Percentiles rank a stretch among this genome's conserved stretches.
Conservation (phyloP, 768 basidiomycete genomes). For the Panus rudis region DNA sequence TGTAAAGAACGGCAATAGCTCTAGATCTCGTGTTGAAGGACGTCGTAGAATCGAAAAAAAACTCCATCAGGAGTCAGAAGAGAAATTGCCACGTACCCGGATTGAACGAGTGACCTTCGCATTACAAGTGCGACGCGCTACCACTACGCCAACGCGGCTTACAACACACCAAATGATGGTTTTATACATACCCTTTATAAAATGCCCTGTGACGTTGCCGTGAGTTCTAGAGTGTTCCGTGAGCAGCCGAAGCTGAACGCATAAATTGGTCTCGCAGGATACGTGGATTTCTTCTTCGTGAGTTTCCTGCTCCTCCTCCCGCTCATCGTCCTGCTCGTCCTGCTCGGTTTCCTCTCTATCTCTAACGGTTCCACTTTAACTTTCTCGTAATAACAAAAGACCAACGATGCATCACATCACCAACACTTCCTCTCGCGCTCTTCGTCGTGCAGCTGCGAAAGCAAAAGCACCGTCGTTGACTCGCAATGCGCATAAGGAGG, state of each 20-base stretch:
- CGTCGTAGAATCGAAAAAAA: too few species aligned
- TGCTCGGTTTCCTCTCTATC: constrained; percentile 12
- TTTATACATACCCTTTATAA: too few species aligned
- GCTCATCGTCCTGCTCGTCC: constrained; percentile 4
- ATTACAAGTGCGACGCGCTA: constrained; percentile 41
- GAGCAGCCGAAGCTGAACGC: background rate
- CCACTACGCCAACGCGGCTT: constrained; percentile 32
- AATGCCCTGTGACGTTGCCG: background rate
- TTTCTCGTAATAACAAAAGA: background rate
- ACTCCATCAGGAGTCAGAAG: constrained; percentile 9
- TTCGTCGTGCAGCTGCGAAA: constrained; percentile 61
- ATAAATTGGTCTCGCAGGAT: background rate
- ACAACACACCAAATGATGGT: too few species aligned
- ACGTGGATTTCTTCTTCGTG: background rate
- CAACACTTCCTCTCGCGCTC: constrained; percentile 52
- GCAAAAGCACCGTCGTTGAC: constrained; percentile 44
- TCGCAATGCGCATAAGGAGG: constrained; percentile 89
- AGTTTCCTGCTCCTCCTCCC: too few species aligned
- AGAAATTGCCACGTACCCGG: constrained; percentile 35
- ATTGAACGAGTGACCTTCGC: constrained; percentile 42
- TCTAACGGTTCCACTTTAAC: constrained; percentile 4
- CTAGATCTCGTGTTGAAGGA: too few species aligned
- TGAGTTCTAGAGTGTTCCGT: background rate
- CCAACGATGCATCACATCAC: constrained; percentile 69
- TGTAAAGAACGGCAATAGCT: too few species aligned